Evolutionary conservation across 805 yeast genomes (phyloP).

Genomic region (Vanderwaltozyma tropicalis): DNA sequence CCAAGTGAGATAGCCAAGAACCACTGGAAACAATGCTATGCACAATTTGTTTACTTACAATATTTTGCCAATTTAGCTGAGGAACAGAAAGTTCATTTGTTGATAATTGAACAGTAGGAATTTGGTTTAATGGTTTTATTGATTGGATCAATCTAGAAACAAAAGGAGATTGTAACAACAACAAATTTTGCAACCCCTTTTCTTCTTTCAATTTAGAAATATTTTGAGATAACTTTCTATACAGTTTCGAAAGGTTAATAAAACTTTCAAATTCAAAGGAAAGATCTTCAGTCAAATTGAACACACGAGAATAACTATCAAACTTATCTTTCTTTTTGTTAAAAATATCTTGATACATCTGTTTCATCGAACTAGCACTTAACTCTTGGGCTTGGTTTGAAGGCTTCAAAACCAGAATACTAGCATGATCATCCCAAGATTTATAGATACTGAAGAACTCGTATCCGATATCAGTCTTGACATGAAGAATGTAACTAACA

Average conservation of each 20-base stretch:
- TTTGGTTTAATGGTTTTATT: constrained; percentile 38
- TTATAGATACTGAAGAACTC: constrained; percentile 62
- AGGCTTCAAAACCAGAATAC: constrained; percentile 57
- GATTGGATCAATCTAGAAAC: constrained; percentile 36
- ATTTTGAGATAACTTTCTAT: constrained; percentile 45
- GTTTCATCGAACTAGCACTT: constrained; percentile 28
- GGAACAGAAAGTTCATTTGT: constrained; percentile 52
- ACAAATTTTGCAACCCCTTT: constrained; percentile 51
- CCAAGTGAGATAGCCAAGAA: constrained; percentile 57
- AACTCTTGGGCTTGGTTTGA: constrained; percentile 48
- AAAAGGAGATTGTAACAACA: constrained; percentile 68
- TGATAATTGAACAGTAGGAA: constrained; percentile 56
- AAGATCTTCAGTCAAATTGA: constrained; percentile 44
- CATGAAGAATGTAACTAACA: constrained; percentile 55
- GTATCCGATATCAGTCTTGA: constrained; percentile 56
- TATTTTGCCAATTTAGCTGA: constrained; percentile 72
- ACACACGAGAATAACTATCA: constrained; percentile 33
- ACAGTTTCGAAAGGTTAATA: constrained; percentile 44
- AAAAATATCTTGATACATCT: constrained; percentile 45
- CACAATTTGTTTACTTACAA: constrained; percentile 51
- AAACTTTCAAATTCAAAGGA: constrained; percentile 46
- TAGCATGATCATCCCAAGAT: constrained; percentile 45
- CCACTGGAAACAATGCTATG: constrained; percentile 67
- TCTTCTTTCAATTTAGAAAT: constrained; percentile 52
- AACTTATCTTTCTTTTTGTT: constrained; percentile 37